These are phyloP conservation scores for Thalassiosira mediterranea DNA, from an alignment of 352 stramenopile genomes.

Conservation along the genomic window DNA sequence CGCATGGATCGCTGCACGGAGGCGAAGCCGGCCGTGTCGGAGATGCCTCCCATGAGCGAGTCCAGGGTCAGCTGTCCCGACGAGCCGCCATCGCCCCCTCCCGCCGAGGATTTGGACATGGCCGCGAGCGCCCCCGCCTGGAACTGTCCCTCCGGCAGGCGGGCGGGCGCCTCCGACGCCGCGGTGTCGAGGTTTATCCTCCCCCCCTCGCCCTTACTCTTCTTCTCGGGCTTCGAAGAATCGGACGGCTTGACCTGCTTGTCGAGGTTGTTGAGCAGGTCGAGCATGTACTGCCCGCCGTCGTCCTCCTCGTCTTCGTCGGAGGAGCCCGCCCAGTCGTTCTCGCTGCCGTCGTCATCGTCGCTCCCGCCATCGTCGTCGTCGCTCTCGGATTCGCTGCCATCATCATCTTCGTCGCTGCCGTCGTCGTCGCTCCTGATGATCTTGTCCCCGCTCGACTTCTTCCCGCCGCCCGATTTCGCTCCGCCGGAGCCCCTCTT, in stretches of 20 bases:
- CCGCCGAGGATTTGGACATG: not conserved
- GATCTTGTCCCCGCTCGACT: not conserved
- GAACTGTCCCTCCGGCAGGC: constrained; percentile 38
- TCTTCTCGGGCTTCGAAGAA: constrained; percentile 8
- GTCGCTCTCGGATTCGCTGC: constrained; percentile 23
- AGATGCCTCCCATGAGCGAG: constrained; percentile 74
- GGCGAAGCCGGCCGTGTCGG: constrained; percentile 77
- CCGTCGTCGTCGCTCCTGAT: not conserved
- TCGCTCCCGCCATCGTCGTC: constrained; percentile 25
- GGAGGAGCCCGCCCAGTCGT: constrained; percentile 32
- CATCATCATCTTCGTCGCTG: constrained; percentile 8
- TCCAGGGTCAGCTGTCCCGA: constrained; percentile 72
- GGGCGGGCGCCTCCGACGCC: constrained; percentile 30
- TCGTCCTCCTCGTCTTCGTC: constrained; percentile 73
- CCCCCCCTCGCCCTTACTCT: constrained; percentile 27
- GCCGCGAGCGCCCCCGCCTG: constrained; percentile 19
- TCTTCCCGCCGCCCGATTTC: not conserved
- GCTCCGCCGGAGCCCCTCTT: not conserved
- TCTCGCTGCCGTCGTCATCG: constrained; percentile 17
- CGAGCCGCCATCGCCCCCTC: not conserved
- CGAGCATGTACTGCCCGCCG: constrained; percentile 82
- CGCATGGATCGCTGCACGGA: constrained; percentile 71
- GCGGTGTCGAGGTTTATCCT: constrained; percentile 38
- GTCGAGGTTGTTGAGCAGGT: constrained; percentile 79
- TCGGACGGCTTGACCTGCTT: constrained; percentile 12